Evolutionary conservation across 2,329 filamentous ascomycete species (phyloP).

Genomic region (Calonectria henricotiae): DNA sequence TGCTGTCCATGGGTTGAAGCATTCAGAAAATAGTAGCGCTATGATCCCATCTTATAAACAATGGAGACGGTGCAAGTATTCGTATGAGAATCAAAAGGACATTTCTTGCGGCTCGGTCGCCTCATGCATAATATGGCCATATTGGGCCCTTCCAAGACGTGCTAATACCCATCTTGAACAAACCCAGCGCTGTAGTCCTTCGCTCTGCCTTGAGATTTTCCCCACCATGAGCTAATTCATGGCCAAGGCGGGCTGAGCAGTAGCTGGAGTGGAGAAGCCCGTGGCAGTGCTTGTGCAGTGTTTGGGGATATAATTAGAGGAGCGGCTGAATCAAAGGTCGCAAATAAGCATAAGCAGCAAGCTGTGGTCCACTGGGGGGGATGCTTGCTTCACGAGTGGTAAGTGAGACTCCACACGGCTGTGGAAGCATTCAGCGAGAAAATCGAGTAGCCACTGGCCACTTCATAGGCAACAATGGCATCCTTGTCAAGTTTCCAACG

Average conservation of each 20-base stretch:
- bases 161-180: not conserved
- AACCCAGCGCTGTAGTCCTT: not conserved
- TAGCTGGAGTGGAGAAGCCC: not conserved
- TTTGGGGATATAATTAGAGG: not conserved
- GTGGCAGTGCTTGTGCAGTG: not conserved
- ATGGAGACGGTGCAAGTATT: not conserved
- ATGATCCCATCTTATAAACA: not conserved
- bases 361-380: not conserved
- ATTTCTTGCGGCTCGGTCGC: not conserved
- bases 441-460: not conserved
- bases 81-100: not conserved
- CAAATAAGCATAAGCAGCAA: constrained; percentile 2
- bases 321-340: not conserved
- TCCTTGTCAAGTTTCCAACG: not conserved
- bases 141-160: not conserved
- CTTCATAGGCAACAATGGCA: not conserved
- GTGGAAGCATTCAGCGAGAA: not conserved
- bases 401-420: not conserved
- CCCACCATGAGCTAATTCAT: not conserved
- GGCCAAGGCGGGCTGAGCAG: not conserved
- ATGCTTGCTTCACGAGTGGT: not conserved
- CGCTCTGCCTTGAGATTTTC: not conserved
- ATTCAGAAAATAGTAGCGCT: too few species aligned
- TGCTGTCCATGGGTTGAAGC: not conserved
- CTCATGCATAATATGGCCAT: not conserved